These are phyloP conservation scores for Lachancea meyersii DNA, from an alignment of 805 yeast species.

Conservation along the genomic window DNA sequence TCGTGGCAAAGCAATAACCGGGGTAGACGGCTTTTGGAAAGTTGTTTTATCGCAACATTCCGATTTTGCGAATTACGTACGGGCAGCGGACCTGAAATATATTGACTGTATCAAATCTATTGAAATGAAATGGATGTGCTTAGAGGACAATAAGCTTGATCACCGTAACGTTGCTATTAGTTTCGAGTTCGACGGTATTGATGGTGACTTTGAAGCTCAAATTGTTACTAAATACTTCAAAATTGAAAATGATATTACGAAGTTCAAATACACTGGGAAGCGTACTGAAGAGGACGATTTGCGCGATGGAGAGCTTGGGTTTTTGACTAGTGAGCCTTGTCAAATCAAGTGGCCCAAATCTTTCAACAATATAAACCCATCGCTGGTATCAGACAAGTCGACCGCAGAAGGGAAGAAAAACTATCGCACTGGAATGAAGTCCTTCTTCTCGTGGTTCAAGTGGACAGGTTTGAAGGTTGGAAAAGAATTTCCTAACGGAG, in stretches of 20 bases:
- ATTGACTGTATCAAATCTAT: conserved; percentile 63
- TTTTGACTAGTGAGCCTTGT: conserved; percentile 48
- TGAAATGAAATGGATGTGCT: conserved; percentile 47
- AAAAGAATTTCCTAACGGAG: conserved; percentile 73
- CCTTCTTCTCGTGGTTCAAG: conserved; percentile 80
- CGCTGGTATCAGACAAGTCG: conserved; percentile 39
- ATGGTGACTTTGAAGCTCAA: conserved; percentile 49
- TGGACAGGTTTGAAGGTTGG: conserved; percentile 80
- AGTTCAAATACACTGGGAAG: conserved; percentile 14
- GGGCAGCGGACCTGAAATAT: conserved; percentile 69
- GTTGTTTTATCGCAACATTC: conserved; percentile 76
- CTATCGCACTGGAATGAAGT: conserved; percentile 67
- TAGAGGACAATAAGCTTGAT: conserved; percentile 32
- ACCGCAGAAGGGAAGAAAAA: conserved; percentile 49
- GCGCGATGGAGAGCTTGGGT: conserved; percentile 48
- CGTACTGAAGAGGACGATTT: conserved; percentile 21
- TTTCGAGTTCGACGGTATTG: conserved; percentile 47
- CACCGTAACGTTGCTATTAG: conserved; percentile 56
- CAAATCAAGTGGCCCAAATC: conserved; percentile 65
- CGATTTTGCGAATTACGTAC: conserved; percentile 75
- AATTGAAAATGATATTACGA: conserved; percentile 28
- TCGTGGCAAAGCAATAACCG: conserved; percentile 46
- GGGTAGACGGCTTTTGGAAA: conserved; percentile 81
- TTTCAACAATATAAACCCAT: conserved; percentile 51
- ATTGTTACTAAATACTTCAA: conserved; percentile 54